These are phyloP conservation scores for Apiospora marii DNA, from an alignment of 2,329 filamentous ascomycete genomes.

Conservation along the genomic window DNA sequence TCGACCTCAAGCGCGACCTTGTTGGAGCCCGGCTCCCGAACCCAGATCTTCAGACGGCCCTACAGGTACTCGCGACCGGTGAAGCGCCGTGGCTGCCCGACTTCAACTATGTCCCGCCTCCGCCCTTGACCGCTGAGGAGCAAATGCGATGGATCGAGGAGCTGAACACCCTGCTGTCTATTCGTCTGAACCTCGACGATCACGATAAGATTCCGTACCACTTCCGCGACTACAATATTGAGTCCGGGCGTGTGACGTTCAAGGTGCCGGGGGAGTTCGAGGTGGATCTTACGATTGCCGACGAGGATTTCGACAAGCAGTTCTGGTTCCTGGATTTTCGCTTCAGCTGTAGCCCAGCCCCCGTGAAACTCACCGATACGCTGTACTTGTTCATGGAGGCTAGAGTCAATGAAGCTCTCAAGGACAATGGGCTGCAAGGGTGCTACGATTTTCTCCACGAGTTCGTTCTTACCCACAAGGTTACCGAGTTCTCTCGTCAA, in stretches of 20 bases:
- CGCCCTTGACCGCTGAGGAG: conserved; percentile 73
- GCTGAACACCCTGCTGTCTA: conserved; percentile 82
- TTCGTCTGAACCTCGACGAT: conserved; percentile 86
- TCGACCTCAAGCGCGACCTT: conserved; percentile 77
- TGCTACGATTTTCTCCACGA: conserved; percentile 91
- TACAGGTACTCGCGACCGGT: conserved; percentile 83
- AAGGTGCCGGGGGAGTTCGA: conserved; percentile 85
- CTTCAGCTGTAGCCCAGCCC: conserved; percentile 78
- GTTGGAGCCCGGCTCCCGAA: conserved; percentile 80
- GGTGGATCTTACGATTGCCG: conserved; percentile 88
- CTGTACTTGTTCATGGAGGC: conserved; percentile 73
- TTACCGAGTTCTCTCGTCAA: conserved; percentile 82
- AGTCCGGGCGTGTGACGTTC: conserved; percentile 90
- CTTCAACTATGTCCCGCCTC: conserved; percentile 80
- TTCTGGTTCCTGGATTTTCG: conserved; percentile 96
- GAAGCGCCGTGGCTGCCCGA: conserved; percentile 82
- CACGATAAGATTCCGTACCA: conserved; percentile 76
- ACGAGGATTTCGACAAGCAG: conserved; percentile 82
- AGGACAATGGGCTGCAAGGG: conserved; percentile 74
- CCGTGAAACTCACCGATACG: conserved; percentile 65
- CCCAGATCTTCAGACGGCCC: conserved; percentile 88
- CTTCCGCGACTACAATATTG: conserved; percentile 80
- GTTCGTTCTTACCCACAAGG: conserved; percentile 88
- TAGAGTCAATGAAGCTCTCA: conserved; percentile 75
- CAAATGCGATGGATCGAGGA: conserved; percentile 79